Base-by-base conservation (phyloP, 495 filamentous ascomycete species). In the Podospora pseudoanserina region DNA sequence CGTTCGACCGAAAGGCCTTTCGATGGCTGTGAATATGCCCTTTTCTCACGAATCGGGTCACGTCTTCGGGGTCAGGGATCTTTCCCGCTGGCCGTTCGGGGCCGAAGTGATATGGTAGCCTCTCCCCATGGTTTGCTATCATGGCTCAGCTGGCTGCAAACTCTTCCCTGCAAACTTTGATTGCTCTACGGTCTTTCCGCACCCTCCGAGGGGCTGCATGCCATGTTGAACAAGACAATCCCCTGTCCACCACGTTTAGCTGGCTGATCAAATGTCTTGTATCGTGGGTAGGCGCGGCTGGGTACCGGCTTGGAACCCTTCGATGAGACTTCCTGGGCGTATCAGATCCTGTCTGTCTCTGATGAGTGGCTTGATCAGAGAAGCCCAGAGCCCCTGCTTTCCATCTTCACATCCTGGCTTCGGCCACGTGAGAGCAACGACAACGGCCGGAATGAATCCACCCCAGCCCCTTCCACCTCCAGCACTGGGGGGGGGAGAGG, bases 11-110 rank as follows among this genome's bases (percentile, higher is more conserved):
- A 61, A 61, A 61, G 28, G 60, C 23, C 60, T 18, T 59, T 59
- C 30, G 60, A 28, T 34, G 26, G 7, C 26, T 28, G 5, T 62
- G 60, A 62, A 32, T 27, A 28, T 62, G 9, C 23, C 7, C 15
- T 15, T 30, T 7, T 65, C n/a, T 67, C 32, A 34, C 61, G 44
- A 56, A 67, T 70, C 68, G 68, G 68, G 66, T 70, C 39, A 55
- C 19, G 65, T 67, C 61, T 67, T 53, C 60, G 54, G 56, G 39
- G 23, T 60, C 23, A 60, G 32, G 44, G 18, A 27, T 39, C 61
- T 55, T 60, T 54, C 28, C 65, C 44, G 60, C 34, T 70, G 60
- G 56, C 65, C 63, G 61, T 62, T 70, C 68, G 68, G 68, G 63
- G 60, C 68, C 68, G 68, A 70, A 67, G 62, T 19, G 27, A 32